Evolutionary conservation across 495 filamentous ascomycete genomes (phyloP), one percentile per base, ranked within the genome.

Genomic region (Penicillium argentinense): DNA sequence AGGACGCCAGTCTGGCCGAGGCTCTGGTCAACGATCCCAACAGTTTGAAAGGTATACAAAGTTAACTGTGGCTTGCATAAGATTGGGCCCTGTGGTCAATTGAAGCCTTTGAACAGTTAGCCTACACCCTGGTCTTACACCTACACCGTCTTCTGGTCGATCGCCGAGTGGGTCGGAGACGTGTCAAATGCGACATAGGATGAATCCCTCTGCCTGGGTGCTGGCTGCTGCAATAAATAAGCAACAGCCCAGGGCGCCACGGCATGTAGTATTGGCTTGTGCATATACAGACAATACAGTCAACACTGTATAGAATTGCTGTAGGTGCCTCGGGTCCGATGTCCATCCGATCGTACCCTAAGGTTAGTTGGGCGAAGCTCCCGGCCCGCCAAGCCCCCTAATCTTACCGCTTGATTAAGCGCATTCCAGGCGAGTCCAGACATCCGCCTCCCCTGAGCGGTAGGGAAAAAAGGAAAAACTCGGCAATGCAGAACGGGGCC

Each of bases 391-490:
- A 59, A 59, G 51, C 38, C 18, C 46, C 22, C 52, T 51, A 59
- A 57, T 54, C 33, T 59, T 62, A 61, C 58, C 54, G 38, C 39
- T 42, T 41, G 46, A 38, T 58, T 47, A 54, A 55, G 42, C 49
- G 48, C 56, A 62, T 62, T 59, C 59, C 56, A 59, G 57, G 47
- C 47, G 45, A 62, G 49, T 59, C 45, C 42, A 57, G 54, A 48
- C 51, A 47, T 39, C 37, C 7, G 30, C n/a, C 30, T 41, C 51
- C 41, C 53, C 53, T 50, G 44, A 51, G 41, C 39, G 42, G 19
- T 24, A 19, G 21, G 39, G 28, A 39, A n/a, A 27, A 38, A 25
- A 42, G 17, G 18, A 25, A 56, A 37, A 46, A 33, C 36, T 41
- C 26, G 45, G 45, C 17, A 40, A 11, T 34, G 17, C 17, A 4